Evolutionary conservation across 2,329 filamentous ascomycete species (phyloP), one percentile per base, ranked within the genome.

Genomic region (Tolypocladium endophyticum): DNA sequence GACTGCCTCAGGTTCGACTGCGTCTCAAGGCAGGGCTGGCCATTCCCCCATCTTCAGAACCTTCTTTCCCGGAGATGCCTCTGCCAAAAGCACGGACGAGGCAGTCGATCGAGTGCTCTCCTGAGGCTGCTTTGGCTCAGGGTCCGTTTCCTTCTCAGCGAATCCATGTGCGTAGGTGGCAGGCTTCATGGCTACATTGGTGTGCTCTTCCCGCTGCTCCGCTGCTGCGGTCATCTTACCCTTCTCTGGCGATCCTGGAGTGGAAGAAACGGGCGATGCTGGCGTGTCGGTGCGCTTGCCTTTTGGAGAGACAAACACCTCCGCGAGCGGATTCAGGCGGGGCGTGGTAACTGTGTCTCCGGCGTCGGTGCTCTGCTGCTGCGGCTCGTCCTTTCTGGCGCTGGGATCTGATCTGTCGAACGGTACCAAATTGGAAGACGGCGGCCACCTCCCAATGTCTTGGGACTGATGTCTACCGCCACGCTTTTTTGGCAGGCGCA

Each of bases 401-500:
- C 43, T 11, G 39, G 39, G 20, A 25, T 39, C 56, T 38, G 56
- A 28, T 30, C 18, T 35, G 18, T 30, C 8, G 18, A 5, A 16
- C 30, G 30, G 6, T 20, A 53, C 33, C 25, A 39, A 18, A 16
- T 47, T 25, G 18, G 35, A 56, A 4, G 53, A 28, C 9, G 45
- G 36, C 1, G 43, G n/a, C n/a, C n/a, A n/a, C n/a, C n/a, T n/a
- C n/a, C n/a, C n/a, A n/a, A n/a, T n/a, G 14, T 39, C 60, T 20
- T 38, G 23, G 16, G 25, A 25, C 7, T 61, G 57, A 45, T 55
- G 56, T 35, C 62, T 65, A 18, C 63, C 61, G 38, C 65, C 69
- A 33, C 71, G 69, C 55, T 67, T 67, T 61, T 73, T 73, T 3
- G 62, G 61, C 30, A 73, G 60, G 12, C 67, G 68, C 36, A 75